These are phyloP conservation scores for Quillaja saponaria DNA, from an alignment of 306 rosid genomes.

Conservation along the genomic window DNA sequence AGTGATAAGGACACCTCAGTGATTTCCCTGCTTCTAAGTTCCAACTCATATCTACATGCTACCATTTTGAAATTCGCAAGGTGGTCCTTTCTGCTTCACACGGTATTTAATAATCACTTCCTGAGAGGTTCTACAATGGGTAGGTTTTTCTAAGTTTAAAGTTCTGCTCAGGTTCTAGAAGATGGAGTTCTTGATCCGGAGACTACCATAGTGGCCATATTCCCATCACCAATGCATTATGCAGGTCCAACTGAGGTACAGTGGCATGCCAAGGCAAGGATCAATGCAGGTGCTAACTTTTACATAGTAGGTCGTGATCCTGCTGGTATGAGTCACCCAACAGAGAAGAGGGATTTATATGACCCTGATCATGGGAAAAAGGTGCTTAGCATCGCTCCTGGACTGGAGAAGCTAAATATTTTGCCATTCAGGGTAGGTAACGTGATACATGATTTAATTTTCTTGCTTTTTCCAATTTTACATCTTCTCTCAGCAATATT, in stretches of 20 bases:
- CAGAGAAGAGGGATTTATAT: slow-evolving; percentile 86
- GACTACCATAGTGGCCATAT: slow-evolving; percentile 91
- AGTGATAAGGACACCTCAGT: not conserved
- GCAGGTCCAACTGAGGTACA: slow-evolving; percentile 99
- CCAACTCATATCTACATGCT: not conserved
- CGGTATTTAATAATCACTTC: no score
- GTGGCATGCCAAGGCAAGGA: slow-evolving; percentile 97
- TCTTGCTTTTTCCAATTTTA: slow-evolving; percentile 13
- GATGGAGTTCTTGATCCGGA: slow-evolving; percentile 92
- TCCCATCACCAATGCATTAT: slow-evolving; percentile 98
- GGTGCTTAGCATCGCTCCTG: slow-evolving; percentile 96
- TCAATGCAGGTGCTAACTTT: slow-evolving; percentile 96
- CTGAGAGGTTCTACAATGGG: no score
- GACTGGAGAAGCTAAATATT: slow-evolving; percentile 90
- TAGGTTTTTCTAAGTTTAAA: no score
- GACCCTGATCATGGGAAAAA: slow-evolving; percentile 96
- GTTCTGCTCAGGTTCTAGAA: slow-evolving; percentile 73
- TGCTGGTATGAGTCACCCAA: slow-evolving; percentile 97
- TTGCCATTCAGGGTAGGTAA: slow-evolving; percentile 81
- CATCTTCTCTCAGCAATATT: slow-evolving; percentile 5
- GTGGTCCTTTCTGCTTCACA: no score
- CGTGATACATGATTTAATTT: slow-evolving; percentile 8
- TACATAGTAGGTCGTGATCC: slow-evolving; percentile 99
- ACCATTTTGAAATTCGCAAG: not conserved
- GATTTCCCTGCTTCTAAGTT: not conserved